Base-by-base conservation (phyloP, 805 yeast genomes). In the Saccharomycopsis lassenensis region DNA sequence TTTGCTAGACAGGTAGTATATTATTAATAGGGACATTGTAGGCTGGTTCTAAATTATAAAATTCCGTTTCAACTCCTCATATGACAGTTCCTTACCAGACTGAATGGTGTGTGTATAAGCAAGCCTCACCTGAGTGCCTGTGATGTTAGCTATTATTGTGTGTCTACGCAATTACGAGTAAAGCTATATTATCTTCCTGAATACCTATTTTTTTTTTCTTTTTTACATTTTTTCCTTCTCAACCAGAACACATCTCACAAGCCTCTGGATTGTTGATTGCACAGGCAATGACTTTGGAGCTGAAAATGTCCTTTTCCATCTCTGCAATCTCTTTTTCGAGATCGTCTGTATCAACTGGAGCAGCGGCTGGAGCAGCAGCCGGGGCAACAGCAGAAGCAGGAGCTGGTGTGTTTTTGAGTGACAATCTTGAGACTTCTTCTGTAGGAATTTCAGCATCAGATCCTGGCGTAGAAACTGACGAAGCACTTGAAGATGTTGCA, bases 211-310 rank as follows among this genome's bases (percentile, higher is more conserved):
- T n/a, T n/a, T n/a, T n/a, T n/a, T n/a, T n/a, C n/a, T n/a, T n/a
- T n/a, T n/a, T n/a, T n/a, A n/a, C n/a, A n/a, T n/a, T n/a, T n/a
- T n/a, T n/a, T n/a, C n/a, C n/a, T n/a, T n/a, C 24, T 17, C 63
- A 91, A 66, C 97, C 97, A 42, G 97, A 89, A 68, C 98, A 91
- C 97, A 91, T 91, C 55, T 89, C 89, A 64, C 98, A 89, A 34
- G 97, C 75, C 64, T 84, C 97, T 41, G 96, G 96, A 65, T 91
- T 89, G 58, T 82, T 77, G 58, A 91, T 86, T 39, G 96, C 94
- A 68, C 98, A 89, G 24, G 95, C 95, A 62, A 89, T 76, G 23
- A 82, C 97, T 61, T 87, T 79, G 18, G 94, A 80, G 59, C 89
- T 84, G 71, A 66, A 91, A 50, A 89, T 89, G 57, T 89, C 95